Evolutionary conservation across 805 yeast genomes (phyloP), one percentile per base, ranked within the genome.

Genomic region (Candida methanosorbosa): DNA sequence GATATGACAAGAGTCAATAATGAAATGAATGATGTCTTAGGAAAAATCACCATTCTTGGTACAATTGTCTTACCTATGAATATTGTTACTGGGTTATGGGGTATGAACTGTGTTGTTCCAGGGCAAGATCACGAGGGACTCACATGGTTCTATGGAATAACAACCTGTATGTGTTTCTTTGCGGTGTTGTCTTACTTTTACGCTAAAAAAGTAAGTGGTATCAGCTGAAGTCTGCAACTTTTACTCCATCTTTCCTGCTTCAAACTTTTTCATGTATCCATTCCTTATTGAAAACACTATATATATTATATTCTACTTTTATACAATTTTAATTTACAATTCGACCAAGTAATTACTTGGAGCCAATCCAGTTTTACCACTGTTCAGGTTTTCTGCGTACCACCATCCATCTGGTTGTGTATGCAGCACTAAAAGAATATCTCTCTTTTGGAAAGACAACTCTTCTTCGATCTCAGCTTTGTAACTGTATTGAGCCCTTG

Each of bases 1-100:
- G 97, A 92, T 55, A 92, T 90, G 97, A 92, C 97, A 9, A 80
- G 80, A 54, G 96, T 88, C 12, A 92, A 88, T 60, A 92, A 92
- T 50, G 97, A 90, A 48, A 90, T 94, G 75, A 92, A 92, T 56
- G 97, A 92, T 54, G 95, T 88, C 2, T 69, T 90, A 50, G 95
- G 97, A 9, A 86, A 88, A 54, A 85, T 90, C 37, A 85, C 97
- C 3, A 80, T 88, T 28, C 61, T 90, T 42, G 98, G 97, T 70
- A 86, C 97, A 0, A 85, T 92, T 37, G 96, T 92, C 16, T 64
- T 92, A 38, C 98, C 98, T 4, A 75, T 92, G 73, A 92, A 92
- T 53, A 85, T 92, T 36, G 81, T 92, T 17, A 92, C 98, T 0
- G 98, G 98, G 16, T 62, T 92, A 31, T 92, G 97, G 97, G 98